These are phyloP conservation scores for Scleroderma citrinum DNA, from an alignment of 768 basidiomycete species.

Conservation along the genomic window DNA sequence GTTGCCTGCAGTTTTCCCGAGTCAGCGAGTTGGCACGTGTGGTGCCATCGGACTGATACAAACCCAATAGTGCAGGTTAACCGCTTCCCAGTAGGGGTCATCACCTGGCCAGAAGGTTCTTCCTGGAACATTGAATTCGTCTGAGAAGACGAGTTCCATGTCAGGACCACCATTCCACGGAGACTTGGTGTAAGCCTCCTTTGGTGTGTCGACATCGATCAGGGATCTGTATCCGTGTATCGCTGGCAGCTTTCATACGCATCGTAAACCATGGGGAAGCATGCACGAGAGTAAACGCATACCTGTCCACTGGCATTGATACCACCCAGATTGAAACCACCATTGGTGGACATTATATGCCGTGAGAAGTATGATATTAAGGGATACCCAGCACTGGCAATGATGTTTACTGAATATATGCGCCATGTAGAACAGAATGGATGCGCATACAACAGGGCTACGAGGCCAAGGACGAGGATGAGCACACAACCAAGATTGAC, in stretches of 20 bases:
- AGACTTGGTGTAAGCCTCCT: conserved; percentile 45
- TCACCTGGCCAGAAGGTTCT: conserved; percentile 78
- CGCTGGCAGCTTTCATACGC: conserved; percentile 42
- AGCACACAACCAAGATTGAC: conserved; percentile 68
- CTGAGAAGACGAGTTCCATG: conserved; percentile 60
- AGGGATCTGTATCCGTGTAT: conserved; percentile 51
- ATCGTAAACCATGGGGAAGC: neutral
- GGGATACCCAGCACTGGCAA: conserved; percentile 39
- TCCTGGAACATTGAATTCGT: conserved; percentile 75
- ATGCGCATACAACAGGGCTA: conserved; percentile 56
- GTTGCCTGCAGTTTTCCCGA: conserved; percentile 30
- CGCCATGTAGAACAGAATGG: neutral
- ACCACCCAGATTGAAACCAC: conserved; percentile 59
- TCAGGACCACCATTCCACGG: conserved; percentile 58
- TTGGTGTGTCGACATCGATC: conserved; percentile 56
- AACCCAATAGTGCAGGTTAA: conserved; percentile 38
- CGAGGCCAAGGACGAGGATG: conserved; percentile 41
- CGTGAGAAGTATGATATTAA: conserved; percentile 34
- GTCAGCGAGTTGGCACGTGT: conserved; percentile 6
- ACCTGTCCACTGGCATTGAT: conserved; percentile 72
- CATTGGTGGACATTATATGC: conserved; percentile 26
- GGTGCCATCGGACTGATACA: conserved; percentile 19
- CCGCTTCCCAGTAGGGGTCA: conserved; percentile 79
- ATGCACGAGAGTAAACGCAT: conserved; percentile 10
- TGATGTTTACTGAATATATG: neutral